Conservation (phyloP, 2,329 filamentous ascomycete species). For the Venturia aucupariae region DNA sequence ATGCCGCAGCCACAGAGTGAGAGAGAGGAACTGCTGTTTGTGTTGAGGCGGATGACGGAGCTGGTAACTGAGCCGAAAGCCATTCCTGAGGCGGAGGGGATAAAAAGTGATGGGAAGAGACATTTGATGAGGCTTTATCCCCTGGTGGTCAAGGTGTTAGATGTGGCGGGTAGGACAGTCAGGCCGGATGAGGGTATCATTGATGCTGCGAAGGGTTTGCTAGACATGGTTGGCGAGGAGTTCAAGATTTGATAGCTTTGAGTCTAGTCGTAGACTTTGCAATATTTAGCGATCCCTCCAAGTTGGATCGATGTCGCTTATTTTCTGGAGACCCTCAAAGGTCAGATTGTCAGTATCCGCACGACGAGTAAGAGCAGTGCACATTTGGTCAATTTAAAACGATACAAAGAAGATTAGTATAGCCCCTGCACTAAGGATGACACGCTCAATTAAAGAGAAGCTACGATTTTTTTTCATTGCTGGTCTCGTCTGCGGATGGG, state of each 20-base stretch:
- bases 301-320: background rate
- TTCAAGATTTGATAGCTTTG: slow-evolving; percentile 4
- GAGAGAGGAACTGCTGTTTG: slow-evolving; percentile 65
- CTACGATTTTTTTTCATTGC: no score
- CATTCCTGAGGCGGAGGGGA: slow-evolving; percentile 43
- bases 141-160: slow-evolving; percentile 39
- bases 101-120: slow-evolving; percentile 45
- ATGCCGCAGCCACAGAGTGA: slow-evolving; percentile 84
- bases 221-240: slow-evolving; percentile 9
- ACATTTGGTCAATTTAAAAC: slow-evolving; percentile 5
- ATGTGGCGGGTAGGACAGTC: slow-evolving; percentile 6
- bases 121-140: slow-evolving; percentile 78
- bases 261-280: background rate
- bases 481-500: no score
- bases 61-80: slow-evolving; percentile 62
- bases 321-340: background rate
- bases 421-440: slow-evolving; percentile 81
- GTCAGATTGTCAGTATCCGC: background rate
- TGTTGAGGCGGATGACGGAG: slow-evolving; percentile 56
- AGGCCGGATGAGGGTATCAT: slow-evolving; percentile 8
- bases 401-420: slow-evolving; percentile 38
- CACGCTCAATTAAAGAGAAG: no score
- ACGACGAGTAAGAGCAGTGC: no score
- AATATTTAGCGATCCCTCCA: background rate
- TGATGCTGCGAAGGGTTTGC: background rate